Base-by-base conservation (phyloP, 768 basidiomycete species). In the Leccinellum albellum region DNA sequence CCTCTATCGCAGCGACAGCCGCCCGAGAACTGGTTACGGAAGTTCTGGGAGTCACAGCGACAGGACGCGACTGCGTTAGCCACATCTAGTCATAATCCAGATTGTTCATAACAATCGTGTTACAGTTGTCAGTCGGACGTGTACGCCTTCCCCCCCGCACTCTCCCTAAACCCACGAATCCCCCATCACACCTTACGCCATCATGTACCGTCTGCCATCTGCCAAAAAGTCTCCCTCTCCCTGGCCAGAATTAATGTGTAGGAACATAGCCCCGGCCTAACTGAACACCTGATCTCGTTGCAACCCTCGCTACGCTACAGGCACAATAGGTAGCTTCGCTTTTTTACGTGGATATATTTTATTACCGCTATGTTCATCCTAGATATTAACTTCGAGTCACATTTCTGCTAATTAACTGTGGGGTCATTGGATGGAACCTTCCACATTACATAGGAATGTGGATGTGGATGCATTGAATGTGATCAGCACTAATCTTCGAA, bases 1-100 rank as follows among this genome's bases (percentile, higher is more conserved):
- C 59, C 72, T 77, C 32, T 75, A 78, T 51, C 76, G 75, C 45
- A 68, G 68, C 45, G 71, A 68, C 52, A 69, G 69, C 60, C 74
- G 76, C 58, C 70, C 80, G 56, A 74, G 76, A 35, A 75, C 76
- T 35, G 74, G 77, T 10, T 77, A 79, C 55, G 71, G 72, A 40
- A 65, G 58, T 50, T 51, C 63, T 9, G 64, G 51, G 40, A 66
- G 59, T 31, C 70, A 66, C 42, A 52, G 60, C 17, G 68, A 66
- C 35, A 65, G 64, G 57, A 62, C 51, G 21, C 69, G 64, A 53
- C 31, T 64, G 10, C 65, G 63, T 24, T 20, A 57, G 58, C 45
- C 70, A 69, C 47, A 29, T 44, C 42, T 46, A 59, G 51, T 31
- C 65, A 56, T 32, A 35, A 6, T 29, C 63, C 50, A 48, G 57